phyloP scores from a whole-genome alignment of 495 filamentous ascomycete genomes.

The Penicillium goetzii region DNA sequence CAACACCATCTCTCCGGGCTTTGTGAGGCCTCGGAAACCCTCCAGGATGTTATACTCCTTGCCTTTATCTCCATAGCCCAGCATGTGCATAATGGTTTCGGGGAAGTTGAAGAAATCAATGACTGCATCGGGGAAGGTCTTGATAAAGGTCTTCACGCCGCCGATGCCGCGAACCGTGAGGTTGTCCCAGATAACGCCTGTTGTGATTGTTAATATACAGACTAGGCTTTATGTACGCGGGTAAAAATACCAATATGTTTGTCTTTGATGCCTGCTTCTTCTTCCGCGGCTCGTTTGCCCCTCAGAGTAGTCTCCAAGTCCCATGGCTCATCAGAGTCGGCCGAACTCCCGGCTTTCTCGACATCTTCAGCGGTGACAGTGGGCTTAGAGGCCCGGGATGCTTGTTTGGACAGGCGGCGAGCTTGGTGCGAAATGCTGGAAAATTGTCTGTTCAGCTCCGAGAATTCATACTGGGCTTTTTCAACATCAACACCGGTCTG shows the following conservation, averaged over 20 bases:
- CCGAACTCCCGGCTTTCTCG: constrained; percentile 53
- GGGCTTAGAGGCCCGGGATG: constrained; percentile 45
- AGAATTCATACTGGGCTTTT: constrained; percentile 77
- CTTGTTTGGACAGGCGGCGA: constrained; percentile 47
- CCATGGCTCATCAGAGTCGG: constrained; percentile 61
- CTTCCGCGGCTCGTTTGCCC: constrained; percentile 69
- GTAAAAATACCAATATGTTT: constrained; percentile 66
- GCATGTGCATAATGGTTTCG: constrained; percentile 58
- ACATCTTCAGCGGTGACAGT: constrained; percentile 43
- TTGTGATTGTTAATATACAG: constrained; percentile 3
- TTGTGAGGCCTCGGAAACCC: constrained; percentile 61
- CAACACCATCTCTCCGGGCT: constrained; percentile 87
- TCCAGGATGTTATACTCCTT: constrained; percentile 64
- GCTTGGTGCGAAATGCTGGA: constrained; percentile 64
- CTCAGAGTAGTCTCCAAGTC: constrained; percentile 71
- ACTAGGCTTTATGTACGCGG: neutral
- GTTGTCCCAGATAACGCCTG: constrained; percentile 76
- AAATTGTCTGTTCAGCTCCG: constrained; percentile 72
- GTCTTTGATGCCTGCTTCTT: constrained; percentile 73
- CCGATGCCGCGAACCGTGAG: constrained; percentile 79
- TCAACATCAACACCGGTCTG: constrained; percentile 66
- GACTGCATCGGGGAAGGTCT: constrained; percentile 83
- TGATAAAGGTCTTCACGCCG: constrained; percentile 74
- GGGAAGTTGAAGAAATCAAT: constrained; percentile 74
- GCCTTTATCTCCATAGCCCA: constrained; percentile 63